Conservation (phyloP, 768 basidiomycete species). For the Lactarius trivialis region DNA sequence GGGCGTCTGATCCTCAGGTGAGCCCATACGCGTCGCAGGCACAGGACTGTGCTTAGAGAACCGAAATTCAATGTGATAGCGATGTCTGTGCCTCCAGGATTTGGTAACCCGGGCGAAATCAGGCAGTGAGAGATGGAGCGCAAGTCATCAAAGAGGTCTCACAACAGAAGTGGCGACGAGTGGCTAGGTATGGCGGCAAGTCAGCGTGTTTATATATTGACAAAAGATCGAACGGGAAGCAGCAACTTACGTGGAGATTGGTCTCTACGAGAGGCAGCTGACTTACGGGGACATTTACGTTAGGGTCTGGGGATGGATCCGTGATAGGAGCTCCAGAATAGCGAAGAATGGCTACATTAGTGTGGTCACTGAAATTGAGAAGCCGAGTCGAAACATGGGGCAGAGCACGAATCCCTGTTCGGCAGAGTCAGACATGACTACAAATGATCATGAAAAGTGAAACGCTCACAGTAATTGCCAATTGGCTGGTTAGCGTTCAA, state of each 20-base stretch:
- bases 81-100: constrained; percentile 25
- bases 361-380: constrained; percentile 25
- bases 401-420: constrained; percentile 25
- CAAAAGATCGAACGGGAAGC: background rate
- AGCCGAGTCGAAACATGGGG: constrained; percentile 25
- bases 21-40: background rate
- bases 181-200: constrained; percentile 10
- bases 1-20: background rate
- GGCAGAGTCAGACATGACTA: background rate
- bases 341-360: constrained; percentile 37
- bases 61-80: constrained; percentile 20
- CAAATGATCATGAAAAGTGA: constrained; percentile 1
- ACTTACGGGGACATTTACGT: constrained; percentile 6
- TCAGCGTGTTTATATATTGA: background rate
- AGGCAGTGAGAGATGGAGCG: background rate
- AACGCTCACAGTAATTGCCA: constrained; percentile 39
- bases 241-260: constrained; percentile 22
- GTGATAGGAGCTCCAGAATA: constrained; percentile 31
- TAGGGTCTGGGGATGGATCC: constrained; percentile 30
- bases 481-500: constrained; percentile 38
- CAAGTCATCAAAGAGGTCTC: too few species aligned
- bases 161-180: constrained; percentile 9
- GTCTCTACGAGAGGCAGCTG: constrained; percentile 19
- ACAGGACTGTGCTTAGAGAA: constrained; percentile 13
- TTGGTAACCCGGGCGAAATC: constrained; percentile 24